Evolutionary conservation across 208 protist genomes (phyloP).

Genomic region (Trypanosoma mega): DNA sequence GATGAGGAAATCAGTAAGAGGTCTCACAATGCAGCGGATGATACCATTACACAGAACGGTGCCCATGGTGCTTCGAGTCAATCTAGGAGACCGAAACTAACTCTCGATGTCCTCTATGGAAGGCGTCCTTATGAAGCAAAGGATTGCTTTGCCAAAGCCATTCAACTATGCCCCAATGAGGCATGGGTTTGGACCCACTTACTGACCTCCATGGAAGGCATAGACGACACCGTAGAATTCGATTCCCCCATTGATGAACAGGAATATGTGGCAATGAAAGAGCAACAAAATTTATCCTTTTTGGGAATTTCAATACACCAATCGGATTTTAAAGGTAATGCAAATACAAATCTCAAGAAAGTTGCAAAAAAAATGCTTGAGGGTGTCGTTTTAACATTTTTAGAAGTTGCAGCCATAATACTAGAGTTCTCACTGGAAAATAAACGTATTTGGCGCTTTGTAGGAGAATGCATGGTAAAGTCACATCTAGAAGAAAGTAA

Average conservation of each 20-base stretch:
- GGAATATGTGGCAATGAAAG: too few species aligned
- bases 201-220: conserved; percentile 10
- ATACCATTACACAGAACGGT: neutral
- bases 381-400: too few species aligned
- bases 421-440: too few species aligned
- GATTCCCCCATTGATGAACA: conserved; percentile 23
- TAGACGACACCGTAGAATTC: conserved; percentile 22
- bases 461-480: too few species aligned
- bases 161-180: conserved; percentile 20
- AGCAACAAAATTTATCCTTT: too few species aligned
- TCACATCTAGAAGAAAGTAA: too few species aligned
- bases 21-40: neutral
- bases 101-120: conserved; percentile 30
- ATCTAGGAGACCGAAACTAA: conserved; percentile 6
- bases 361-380: too few species aligned
- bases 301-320: too few species aligned
- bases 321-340: too few species aligned
- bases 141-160: conserved; percentile 29
- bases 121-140: conserved; percentile 28
- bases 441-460: too few species aligned
- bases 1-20: neutral
- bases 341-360: too few species aligned
- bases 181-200: conserved; percentile 23
- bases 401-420: too few species aligned
- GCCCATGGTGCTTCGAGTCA: neutral